Conservation (phyloP, 352 stramenopile genomes). For the Phytophthora quininea region DNA sequence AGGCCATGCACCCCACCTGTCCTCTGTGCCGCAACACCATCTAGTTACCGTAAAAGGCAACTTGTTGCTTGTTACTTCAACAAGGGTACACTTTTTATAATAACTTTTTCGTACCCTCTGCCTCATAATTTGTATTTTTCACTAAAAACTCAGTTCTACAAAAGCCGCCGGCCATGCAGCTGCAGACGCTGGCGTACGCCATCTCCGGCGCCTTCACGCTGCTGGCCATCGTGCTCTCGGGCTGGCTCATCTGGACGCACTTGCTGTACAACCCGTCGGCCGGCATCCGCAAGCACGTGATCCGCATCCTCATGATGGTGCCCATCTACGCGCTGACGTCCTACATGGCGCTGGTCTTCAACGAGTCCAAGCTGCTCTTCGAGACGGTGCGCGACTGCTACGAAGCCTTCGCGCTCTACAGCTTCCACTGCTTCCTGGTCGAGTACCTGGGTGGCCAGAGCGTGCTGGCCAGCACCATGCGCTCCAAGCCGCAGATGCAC, state of each 20-base stretch:
- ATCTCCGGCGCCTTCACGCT: constrained; percentile 90
- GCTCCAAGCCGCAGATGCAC: constrained; percentile 83
- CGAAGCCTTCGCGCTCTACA: constrained; percentile 94
- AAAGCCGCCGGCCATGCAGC: constrained; percentile 55
- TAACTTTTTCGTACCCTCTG: not conserved
- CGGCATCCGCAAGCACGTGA: constrained; percentile 90
- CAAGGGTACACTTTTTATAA: too few relatives aligned
- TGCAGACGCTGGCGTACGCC: constrained; percentile 88
- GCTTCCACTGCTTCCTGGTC: constrained; percentile 93
- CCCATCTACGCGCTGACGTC: constrained; percentile 93
- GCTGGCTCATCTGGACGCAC: constrained; percentile 90
- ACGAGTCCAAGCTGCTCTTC: constrained; percentile 90
- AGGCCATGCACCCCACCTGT: constrained; percentile 13
- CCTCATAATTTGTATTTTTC: not conserved
- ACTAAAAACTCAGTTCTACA: too few relatives aligned
- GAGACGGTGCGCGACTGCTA: constrained; percentile 93
- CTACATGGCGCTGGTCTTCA: constrained; percentile 90
- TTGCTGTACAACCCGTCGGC: constrained; percentile 85
- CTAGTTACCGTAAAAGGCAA: not conserved
- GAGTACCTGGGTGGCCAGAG: constrained; percentile 86
- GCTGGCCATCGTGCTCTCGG: constrained; percentile 80
- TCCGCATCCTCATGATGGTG: constrained; percentile 95
- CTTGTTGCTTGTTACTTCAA: too few relatives aligned
- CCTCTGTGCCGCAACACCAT: constrained; percentile 13
- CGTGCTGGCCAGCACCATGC: constrained; percentile 82